Percentiles rank a stretch among this genome's conserved stretches.
phyloP scores from a whole-genome alignment of 169 alveolate species.

The Sarcocystis neurona region DNA sequence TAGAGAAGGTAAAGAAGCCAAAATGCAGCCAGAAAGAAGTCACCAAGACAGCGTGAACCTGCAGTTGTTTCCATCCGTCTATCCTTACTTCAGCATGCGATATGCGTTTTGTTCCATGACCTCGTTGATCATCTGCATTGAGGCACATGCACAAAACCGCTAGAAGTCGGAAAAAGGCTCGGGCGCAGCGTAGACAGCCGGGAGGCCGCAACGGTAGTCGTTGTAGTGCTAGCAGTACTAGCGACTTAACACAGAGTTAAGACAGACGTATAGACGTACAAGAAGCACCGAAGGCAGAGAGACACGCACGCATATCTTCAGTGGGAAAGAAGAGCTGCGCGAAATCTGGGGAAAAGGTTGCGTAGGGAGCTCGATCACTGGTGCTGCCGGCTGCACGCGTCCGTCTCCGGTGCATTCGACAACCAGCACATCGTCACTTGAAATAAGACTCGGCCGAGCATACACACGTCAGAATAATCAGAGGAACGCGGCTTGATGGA shows the following conservation, averaged over 20 bases:
- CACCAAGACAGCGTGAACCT: neutral
- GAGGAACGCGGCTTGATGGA: too few relatives aligned
- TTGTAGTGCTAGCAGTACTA: neutral
- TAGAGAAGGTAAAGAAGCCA: neutral
- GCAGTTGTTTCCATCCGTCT: neutral
- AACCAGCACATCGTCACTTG: too few relatives aligned
- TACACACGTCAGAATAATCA: too few relatives aligned
- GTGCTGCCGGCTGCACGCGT: too few relatives aligned
- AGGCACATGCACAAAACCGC: neutral
- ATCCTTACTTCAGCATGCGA: conserved; percentile 3
- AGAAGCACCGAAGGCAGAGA: neutral
- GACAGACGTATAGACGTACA: too few relatives aligned
- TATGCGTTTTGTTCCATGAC: conserved; percentile 23
- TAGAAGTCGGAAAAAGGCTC: neutral
- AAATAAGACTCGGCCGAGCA: too few relatives aligned
- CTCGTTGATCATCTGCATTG: neutral
- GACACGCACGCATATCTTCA: neutral
- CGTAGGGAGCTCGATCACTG: too few relatives aligned
- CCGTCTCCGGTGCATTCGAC: too few relatives aligned
- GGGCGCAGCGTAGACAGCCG: neutral
- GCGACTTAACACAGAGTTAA: too few relatives aligned
- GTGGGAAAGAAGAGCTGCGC: too few relatives aligned
- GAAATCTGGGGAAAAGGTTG: too few relatives aligned
- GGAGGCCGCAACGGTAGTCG: too few relatives aligned
- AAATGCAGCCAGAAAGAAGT: neutral